Evolutionary conservation across 148 eudicot species (phyloP).

Genomic region (Chenopodium suecicum): DNA sequence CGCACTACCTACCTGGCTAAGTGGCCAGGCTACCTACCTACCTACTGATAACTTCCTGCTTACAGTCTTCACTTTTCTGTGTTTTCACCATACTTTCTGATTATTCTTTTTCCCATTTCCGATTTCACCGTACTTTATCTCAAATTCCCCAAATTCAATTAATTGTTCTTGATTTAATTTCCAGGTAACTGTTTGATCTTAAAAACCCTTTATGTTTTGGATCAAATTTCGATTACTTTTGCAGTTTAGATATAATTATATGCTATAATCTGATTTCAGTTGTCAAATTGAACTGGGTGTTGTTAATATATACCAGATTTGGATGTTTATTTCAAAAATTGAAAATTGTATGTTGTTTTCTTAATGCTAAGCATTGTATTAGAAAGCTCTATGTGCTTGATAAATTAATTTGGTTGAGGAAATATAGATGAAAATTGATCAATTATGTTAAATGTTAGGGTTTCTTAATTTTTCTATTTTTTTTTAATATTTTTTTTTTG

Average conservation of each 20-base stretch:
- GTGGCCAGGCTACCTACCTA: neutral
- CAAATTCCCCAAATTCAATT: neutral
- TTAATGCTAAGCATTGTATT: neutral
- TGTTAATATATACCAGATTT: neutral
- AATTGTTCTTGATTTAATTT: neutral
- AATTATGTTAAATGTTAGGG: neutral
- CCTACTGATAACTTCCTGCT: neutral
- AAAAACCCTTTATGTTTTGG: neutral
- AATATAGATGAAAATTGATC: neutral
- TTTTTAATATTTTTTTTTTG: neutral
- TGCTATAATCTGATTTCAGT: neutral
- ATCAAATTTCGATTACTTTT: neutral
- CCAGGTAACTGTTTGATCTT: neutral
- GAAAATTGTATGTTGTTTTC: neutral
- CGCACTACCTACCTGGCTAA: neutral
- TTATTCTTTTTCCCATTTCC: neutral
- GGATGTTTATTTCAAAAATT: neutral
- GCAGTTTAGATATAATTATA: neutral
- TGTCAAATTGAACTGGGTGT: neutral
- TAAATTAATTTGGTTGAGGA: neutral
- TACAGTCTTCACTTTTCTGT: neutral
- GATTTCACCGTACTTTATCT: neutral
- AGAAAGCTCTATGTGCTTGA: neutral
- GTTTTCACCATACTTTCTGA: neutral
- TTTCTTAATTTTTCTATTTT: neutral